Evolutionary conservation across 306 rosid genomes (phyloP).

Genomic region (Rosa rugosa): DNA sequence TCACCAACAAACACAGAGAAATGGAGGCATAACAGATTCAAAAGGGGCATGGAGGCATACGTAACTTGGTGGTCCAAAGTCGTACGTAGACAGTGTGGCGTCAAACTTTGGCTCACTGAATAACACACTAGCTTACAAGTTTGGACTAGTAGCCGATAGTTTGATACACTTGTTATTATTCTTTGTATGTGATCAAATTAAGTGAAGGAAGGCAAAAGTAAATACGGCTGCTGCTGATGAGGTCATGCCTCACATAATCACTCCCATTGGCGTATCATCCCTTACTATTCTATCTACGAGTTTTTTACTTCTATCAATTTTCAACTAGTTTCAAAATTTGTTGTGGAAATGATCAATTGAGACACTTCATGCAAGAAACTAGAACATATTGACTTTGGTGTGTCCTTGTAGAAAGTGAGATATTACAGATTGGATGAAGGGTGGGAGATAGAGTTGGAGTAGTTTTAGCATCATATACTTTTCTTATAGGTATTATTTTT

Average conservation of each 20-base stretch:
- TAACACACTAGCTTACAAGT: background rate
- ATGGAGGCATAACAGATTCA: background rate
- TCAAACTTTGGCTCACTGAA: slow-evolving; percentile 26
- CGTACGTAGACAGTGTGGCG: slow-evolving; percentile 3
- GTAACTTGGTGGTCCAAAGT: slow-evolving; percentile 14
- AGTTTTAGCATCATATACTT: no score
- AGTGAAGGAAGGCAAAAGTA: slow-evolving; percentile 6
- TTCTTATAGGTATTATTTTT: no score
- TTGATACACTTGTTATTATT: background rate
- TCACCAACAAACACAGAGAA: slow-evolving; percentile 3
- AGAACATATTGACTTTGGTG: background rate
- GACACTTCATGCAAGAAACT: background rate
- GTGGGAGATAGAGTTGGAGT: background rate
- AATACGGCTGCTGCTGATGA: background rate
- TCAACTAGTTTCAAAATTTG: background rate
- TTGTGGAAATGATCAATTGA: background rate
- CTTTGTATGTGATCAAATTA: background rate
- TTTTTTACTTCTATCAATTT: background rate
- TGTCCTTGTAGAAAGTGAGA: background rate
- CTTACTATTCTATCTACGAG: background rate
- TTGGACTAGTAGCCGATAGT: background rate
- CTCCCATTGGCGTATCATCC: background rate
- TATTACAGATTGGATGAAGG: background rate
- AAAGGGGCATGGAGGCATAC: background rate
- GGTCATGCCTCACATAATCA: slow-evolving; percentile 11